Percentiles rank a stretch among this genome's conserved stretches.
phyloP scores from a whole-genome alignment of 257 asterid genomes.

The Penstemon newberryi region DNA sequence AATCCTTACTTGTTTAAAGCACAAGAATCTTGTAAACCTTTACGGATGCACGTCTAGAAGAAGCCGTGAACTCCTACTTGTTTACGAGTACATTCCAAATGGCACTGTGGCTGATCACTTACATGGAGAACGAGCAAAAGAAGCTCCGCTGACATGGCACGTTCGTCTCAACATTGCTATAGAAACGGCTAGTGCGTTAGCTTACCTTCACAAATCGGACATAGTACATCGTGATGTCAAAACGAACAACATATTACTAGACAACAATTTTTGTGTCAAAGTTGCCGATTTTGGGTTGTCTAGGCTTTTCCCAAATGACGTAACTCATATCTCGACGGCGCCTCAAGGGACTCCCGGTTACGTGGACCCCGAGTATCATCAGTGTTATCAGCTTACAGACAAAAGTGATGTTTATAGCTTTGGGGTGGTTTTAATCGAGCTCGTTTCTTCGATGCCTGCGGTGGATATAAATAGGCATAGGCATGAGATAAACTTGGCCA shows the following conservation, averaged over 20 bases:
- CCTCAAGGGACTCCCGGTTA: constrained; percentile 91
- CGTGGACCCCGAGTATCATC: constrained; percentile 80
- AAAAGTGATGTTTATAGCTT: constrained; percentile 84
- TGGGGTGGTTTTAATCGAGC: constrained; percentile 78
- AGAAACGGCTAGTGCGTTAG: constrained; percentile 64
- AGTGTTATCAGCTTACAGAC: constrained; percentile 63
- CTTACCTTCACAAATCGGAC: constrained; percentile 72
- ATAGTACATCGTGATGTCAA: constrained; percentile 75
- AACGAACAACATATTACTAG: constrained; percentile 71
- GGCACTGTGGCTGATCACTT: constrained; percentile 80
- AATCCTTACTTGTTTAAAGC: constrained; percentile 64
- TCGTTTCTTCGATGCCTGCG: constrained; percentile 78
- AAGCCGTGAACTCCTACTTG: constrained; percentile 74
- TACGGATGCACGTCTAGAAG: constrained; percentile 76
- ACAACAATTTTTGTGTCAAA: constrained; percentile 53
- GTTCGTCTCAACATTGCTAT: constrained; percentile 66
- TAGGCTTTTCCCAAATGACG: constrained; percentile 56
- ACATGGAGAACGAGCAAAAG: constrained; percentile 47
- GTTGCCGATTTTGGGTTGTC: constrained; percentile 90
- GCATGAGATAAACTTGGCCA: constrained; percentile 71
- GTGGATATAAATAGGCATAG: constrained; percentile 64
- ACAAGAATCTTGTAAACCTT: constrained; percentile 64
- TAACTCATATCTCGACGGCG: constrained; percentile 75
- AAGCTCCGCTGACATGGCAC: constrained; percentile 53
- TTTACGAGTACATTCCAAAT: constrained; percentile 71